Conservation (phyloP, 345 rosid species). For the Bretschneidera sinensis region DNA sequence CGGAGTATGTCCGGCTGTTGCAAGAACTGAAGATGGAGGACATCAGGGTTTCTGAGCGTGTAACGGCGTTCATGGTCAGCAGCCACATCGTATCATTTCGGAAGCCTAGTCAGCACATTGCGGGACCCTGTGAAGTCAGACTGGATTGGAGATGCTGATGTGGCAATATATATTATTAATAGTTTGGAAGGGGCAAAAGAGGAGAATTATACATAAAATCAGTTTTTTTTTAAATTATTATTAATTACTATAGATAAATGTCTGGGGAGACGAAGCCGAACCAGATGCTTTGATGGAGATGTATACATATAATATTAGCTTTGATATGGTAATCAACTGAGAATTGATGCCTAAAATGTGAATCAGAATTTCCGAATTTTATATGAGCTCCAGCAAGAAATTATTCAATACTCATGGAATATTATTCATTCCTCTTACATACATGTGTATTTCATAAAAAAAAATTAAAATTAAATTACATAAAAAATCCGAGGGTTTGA, state of each 20-base stretch:
- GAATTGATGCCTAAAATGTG: constrained; percentile 2
- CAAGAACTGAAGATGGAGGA: constrained; percentile 92
- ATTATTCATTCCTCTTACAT: no score
- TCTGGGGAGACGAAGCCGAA: constrained; percentile 35
- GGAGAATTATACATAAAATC: background rate
- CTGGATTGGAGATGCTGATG: constrained; percentile 65
- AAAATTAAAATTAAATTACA: no score
- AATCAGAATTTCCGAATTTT: background rate
- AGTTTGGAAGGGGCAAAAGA: background rate
- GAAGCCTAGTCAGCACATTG: constrained; percentile 67
- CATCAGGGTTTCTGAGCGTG: constrained; percentile 67
- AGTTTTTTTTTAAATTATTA: no score
- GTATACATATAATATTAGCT: constrained; percentile 9
- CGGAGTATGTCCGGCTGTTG: constrained; percentile 72
- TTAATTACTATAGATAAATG: no score
- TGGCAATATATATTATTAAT: constrained; percentile 8
- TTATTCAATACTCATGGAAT: no score
- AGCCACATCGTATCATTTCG: constrained; percentile 83
- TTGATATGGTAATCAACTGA: background rate
- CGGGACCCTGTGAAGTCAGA: constrained; percentile 59
- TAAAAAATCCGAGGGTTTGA: no score
- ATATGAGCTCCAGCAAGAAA: no score
- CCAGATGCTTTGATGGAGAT: constrained; percentile 7
- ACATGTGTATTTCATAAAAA: no score
- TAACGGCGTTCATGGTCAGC: constrained; percentile 90